Base-by-base conservation (phyloP, 495 filamentous ascomycete species). In the Tricharina praecox region DNA sequence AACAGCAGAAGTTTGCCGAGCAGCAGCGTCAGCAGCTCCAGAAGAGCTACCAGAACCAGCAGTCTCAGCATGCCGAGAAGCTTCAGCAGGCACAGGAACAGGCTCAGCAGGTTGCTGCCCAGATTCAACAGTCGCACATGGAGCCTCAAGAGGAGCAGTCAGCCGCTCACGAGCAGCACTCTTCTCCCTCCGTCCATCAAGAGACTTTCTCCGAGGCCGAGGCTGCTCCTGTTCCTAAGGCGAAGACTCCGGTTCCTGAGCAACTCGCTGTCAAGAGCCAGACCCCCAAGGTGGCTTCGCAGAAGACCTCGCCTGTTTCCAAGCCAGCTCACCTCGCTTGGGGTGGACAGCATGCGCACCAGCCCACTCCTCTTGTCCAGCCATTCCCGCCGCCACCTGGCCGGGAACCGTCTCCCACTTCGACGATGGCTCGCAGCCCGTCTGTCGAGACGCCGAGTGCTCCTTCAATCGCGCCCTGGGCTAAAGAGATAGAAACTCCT, bases 381-480 rank as follows among this genome's bases (percentile, higher is more conserved):
- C 58, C 58, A 18, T 61, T 61, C 43, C 58, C 58, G 20, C 58
- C 58, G 11, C 58, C 58, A 32, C 57, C 50, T 2, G 25, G 47
- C 20, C 19, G 23, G 23, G 36, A 50, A 16, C 43, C 47, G 36
- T 52, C 51, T 20, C 50, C 55, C 8, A 35, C 46, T 41, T 54
- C 51, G 15, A 36, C 40, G 7, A 49, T 53, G 49, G 50, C 53
- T 13, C 48, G 48, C 23, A 60, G 51, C 30, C 53, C 68, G 34
- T 66, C 72, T 0, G 60, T 70, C 26, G 75, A 77, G 50, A 69
- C 73, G 3, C 71, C 71, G 3, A 50, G 45, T 0, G 63, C 69
- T 28, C 68, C 83, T 2, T 79, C 85, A 1, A 68, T 94, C 39
- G 90, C 90, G 1, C 90, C 90, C 0, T 97, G 90, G 90, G 90